Conservation (phyloP, 441 rosid genomes). For the Croton laevigatus region DNA sequence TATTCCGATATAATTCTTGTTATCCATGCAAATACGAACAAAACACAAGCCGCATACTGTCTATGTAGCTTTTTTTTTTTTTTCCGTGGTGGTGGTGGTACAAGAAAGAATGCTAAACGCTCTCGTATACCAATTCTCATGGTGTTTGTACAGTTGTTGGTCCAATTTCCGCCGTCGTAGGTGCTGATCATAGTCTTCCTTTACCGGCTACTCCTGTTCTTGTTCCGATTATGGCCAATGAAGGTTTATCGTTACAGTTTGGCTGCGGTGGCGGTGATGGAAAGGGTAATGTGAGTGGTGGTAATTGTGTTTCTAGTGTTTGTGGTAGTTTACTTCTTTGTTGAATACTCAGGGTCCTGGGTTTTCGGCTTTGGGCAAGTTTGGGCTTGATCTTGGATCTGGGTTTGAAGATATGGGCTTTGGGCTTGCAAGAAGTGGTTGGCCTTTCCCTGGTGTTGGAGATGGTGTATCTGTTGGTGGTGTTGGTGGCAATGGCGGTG, state of each 20-base stretch:
- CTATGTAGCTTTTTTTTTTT: conserved; percentile 19
- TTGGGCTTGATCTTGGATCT: conserved; percentile 63
- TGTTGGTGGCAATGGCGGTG: neutral
- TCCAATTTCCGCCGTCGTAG: conserved; percentile 18
- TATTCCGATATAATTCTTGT: too few species aligned
- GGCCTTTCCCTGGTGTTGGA: conserved; percentile 54
- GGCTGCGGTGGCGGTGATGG: conserved; percentile 36
- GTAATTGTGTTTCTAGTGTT: neutral
- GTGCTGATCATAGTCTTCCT: conserved; percentile 20
- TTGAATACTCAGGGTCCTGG: conserved; percentile 62
- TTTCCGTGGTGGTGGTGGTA: conserved; percentile 81
- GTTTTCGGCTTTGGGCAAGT: conserved; percentile 57
- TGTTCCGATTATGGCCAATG: conserved; percentile 37
- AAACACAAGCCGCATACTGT: conserved; percentile 27
- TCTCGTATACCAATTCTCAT: conserved; percentile 37
- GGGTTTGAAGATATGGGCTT: conserved; percentile 61
- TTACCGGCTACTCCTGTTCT: conserved; percentile 44
- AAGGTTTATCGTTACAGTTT: conserved; percentile 31
- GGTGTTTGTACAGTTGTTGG: conserved; percentile 18
- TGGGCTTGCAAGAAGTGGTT: conserved; percentile 75
- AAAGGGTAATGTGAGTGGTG: conserved; percentile 19
- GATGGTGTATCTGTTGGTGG: conserved; percentile 37
- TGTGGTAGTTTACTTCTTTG: conserved; percentile 71
- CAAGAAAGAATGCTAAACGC: conserved; percentile 76
- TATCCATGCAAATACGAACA: neutral